phyloP scores from a whole-genome alignment of 306 rosid genomes.

The Comarum palustre region DNA sequence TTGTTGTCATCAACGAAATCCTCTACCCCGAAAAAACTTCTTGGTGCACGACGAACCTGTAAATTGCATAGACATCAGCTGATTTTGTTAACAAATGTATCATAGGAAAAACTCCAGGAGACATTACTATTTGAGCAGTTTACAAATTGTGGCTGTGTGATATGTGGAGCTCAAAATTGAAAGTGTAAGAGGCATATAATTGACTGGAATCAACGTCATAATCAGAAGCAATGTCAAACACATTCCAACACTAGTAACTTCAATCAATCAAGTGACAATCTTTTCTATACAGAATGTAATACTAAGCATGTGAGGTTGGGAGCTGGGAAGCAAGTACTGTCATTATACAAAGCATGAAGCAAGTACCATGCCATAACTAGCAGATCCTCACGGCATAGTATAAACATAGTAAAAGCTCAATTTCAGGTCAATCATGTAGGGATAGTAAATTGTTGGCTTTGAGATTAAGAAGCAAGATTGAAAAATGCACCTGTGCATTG shows the following conservation, averaged over 20 bases:
- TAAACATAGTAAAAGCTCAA: background rate
- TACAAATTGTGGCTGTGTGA: background rate
- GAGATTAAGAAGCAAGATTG: background rate
- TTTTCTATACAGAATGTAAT: background rate
- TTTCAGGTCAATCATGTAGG: background rate
- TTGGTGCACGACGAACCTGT: slow-evolving; percentile 62
- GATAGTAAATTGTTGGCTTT: background rate
- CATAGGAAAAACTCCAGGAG: background rate
- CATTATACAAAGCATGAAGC: background rate
- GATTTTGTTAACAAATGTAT: background rate
- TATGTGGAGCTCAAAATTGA: background rate
- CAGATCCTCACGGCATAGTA: background rate
- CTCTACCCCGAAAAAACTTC: slow-evolving; percentile 95
- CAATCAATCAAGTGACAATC: background rate
- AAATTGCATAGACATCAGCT: slow-evolving; percentile 12
- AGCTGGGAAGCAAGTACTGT: background rate
- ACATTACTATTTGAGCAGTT: background rate
- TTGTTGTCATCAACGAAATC: slow-evolving; percentile 82
- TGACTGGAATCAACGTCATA: background rate
- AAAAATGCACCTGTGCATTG: slow-evolving; percentile 52
- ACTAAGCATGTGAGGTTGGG: background rate
- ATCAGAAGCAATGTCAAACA: background rate
- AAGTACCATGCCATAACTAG: background rate
- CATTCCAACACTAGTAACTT: background rate
- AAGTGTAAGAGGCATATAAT: background rate